These are phyloP conservation scores for Lolium perenne DNA, from an alignment of 176 grass and related monocot genomes.

Conservation along the genomic window DNA sequence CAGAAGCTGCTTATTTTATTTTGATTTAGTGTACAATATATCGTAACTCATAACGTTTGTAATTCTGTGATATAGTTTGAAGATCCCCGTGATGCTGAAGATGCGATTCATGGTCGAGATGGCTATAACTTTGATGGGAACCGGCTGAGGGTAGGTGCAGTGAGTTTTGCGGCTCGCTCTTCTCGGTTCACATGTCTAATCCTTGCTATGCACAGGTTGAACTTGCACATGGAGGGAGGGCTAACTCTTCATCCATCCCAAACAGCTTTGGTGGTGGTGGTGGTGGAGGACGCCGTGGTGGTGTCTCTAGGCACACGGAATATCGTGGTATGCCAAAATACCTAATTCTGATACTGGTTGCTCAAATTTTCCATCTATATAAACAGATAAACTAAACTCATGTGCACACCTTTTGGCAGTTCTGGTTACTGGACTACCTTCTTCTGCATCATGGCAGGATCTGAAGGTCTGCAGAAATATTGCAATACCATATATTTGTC, in stretches of 20 bases:
- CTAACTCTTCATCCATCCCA: conserved; percentile 54
- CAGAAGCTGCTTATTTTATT: no score
- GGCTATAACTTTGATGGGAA: conserved; percentile 86
- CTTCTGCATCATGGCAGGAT: conserved; percentile 90
- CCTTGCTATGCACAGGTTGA: conserved; percentile 56
- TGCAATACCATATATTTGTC: not conserved
- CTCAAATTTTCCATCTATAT: not conserved
- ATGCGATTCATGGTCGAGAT: conserved; percentile 76
- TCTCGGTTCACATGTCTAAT: conserved; percentile 12
- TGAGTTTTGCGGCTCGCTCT: not conserved
- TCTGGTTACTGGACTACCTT: conserved; percentile 78
- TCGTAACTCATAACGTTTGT: not conserved
- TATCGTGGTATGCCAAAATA: conserved; percentile 60
- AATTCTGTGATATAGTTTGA: conserved; percentile 57
- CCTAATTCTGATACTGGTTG: not conserved
- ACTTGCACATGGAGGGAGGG: conserved; percentile 80
- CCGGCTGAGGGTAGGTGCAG: conserved; percentile 57
- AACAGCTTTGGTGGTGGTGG: conserved; percentile 56
- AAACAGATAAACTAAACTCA: not conserved
- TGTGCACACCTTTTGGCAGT: conserved; percentile 44
- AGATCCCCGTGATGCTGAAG: conserved; percentile 76
- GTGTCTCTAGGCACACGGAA: conserved; percentile 76
- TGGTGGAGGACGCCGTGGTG: conserved; percentile 47
- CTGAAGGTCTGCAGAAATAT: conserved; percentile 59
- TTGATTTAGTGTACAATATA: not conserved